A percentile compares a stretch with the other conserved stretches of the same genome.
Conservation (phyloP, 2,329 filamentous ascomycete genomes). For the Lizonia empirigonia region DNA sequence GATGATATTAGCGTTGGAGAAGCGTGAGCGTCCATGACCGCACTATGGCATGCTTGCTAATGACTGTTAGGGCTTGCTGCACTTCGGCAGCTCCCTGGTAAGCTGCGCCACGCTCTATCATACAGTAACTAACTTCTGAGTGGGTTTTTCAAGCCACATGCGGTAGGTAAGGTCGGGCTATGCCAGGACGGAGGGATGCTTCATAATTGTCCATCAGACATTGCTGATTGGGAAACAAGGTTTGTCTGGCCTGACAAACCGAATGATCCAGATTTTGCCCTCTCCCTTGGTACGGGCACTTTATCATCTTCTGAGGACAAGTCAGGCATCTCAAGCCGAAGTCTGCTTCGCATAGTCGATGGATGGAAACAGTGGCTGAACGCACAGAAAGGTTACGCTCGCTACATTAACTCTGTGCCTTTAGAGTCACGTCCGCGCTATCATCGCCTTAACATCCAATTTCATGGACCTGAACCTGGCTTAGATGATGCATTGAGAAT, state of each 20-base stretch:
- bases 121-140: too few species aligned
- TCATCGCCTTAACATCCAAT: not conserved
- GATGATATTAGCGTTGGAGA: constrained; percentile 30
- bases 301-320: not conserved
- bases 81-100: constrained; percentile 37
- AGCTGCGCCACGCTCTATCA: too few species aligned
- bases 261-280: constrained; percentile 17
- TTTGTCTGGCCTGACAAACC: constrained; percentile 26
- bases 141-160: constrained; percentile 7
- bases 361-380: not conserved
- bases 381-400: not conserved
- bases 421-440: not conserved
- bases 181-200: constrained; percentile 36
- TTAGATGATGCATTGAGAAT: not conserved
- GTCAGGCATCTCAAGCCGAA: not conserved
- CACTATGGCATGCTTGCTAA: not conserved
- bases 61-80: constrained; percentile 23
- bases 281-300: too few species aligned
- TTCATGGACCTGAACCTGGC: not conserved
- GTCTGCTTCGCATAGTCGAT: not conserved
- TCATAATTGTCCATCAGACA: constrained; percentile 30
- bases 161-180: constrained; percentile 22
- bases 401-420: not conserved
- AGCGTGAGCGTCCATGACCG: constrained; percentile 26
- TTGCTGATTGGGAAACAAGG: constrained; percentile 28